Evolutionary conservation across 192 early-diverging fungal genomes (phyloP), one percentile per base, ranked within the genome.

Genomic region (Spizellomyces sp.): DNA sequence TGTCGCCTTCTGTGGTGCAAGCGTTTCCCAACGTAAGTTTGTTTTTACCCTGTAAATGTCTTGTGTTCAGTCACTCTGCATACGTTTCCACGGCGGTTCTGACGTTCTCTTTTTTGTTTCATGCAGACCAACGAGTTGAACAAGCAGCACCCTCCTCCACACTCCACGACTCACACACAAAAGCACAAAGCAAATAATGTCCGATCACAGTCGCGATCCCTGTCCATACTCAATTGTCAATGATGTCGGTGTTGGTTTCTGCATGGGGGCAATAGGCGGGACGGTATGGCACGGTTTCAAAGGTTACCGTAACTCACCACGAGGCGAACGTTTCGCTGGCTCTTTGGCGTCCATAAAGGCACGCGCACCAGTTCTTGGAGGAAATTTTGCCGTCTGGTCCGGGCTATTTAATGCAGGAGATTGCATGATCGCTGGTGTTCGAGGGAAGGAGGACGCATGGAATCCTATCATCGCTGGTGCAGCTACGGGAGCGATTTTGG

Each of bases 301-400:
- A 75, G 98, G 98, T 21, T 96, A 95, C 79, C 93, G 95, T 77
- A 96, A 99, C 84, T 96, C 96, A 44, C 98, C 98, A 48, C 92
- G 90, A 65, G 91, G 95, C 48, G 98, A 99, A 76, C 89, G 96
- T 62, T 87, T 96, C 77, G 81, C 85, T 9, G 96, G 96, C 66
- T 90, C 93, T 10, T 66, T 98, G 36, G 84, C 90, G 14, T 85
- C 95, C 8, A 89, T 99, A 78, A 97, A 98, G 78, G 90, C 92
- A 46, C 90, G 96, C 61, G 94, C 94, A 10, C 98, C 98, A 46
- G 91, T 96, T 22, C 78, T 94, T 52, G 98, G 95, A 58, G 98
- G 98, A 47, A 97, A 97, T 86, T 99, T 99, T 88, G 98, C 96
- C 6, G 96, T 97, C 7, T 99, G 98, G 98, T 95, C 96, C 73